Percentiles rank a stretch among this genome's conserved stretches.
Evolutionary conservation across 2,329 filamentous ascomycete genomes (phyloP).

Genomic region (Rhytidhysteron rufulum): DNA sequence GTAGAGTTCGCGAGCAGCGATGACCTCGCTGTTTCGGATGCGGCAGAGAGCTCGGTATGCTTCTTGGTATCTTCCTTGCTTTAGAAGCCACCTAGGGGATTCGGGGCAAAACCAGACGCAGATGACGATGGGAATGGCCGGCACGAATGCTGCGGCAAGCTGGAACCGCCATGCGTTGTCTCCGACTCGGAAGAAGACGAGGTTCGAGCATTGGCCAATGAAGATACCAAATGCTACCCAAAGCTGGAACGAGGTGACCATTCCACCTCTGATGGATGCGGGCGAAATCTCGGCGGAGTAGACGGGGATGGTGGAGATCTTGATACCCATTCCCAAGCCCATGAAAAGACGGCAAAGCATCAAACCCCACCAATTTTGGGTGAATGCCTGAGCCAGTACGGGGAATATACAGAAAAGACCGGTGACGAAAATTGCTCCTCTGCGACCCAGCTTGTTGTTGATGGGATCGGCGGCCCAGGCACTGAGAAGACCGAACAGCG

Average conservation of each 20-base stretch:
- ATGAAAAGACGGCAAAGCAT: conserved; percentile 7
- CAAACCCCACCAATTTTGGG: conserved; percentile 10
- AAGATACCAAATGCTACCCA: conserved; percentile 5
- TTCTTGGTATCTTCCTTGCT: conserved; percentile 21
- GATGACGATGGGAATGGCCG: conserved; percentile 3
- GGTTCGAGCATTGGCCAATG: conserved; percentile 1
- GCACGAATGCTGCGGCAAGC: conserved; percentile 2
- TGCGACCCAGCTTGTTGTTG: conserved; percentile 24
- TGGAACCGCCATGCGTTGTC: conserved; percentile 4
- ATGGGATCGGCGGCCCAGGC: conserved; percentile 26
- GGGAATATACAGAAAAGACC: conserved; percentile 22
- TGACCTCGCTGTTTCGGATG: conserved; percentile 24
- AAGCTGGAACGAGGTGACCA: conserved; percentile 3
- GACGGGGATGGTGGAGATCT: conserved; percentile 6
- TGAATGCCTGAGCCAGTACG: conserved; percentile 15
- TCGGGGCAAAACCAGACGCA: conserved; percentile 5
- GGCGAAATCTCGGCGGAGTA: conserved; percentile 4
- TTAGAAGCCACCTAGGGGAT: conserved; percentile 26
- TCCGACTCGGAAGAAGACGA: conserved; percentile 7
- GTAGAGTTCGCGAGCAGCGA: conserved; percentile 32
- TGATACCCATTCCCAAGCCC: conserved; percentile 8
- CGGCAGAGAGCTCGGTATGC: conserved; percentile 26
- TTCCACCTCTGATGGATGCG: conserved; percentile 5
- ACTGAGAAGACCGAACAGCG: conserved; percentile 8
- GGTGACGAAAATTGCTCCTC: conserved; percentile 24